Conservation (phyloP, 129 eudicot genomes). For the Arctium minus region DNA sequence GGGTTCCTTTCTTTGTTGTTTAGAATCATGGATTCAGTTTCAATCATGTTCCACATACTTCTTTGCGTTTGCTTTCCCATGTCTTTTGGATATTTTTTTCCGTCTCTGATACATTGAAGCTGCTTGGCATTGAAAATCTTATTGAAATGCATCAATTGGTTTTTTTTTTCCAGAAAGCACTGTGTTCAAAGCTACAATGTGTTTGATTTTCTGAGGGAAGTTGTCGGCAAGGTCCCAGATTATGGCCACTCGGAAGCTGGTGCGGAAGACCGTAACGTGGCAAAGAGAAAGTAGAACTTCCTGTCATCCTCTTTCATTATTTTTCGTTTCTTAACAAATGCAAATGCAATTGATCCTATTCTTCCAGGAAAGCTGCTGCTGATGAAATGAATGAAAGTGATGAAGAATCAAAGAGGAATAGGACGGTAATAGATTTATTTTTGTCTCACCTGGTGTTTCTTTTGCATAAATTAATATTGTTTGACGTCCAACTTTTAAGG, state of each 20-base stretch:
- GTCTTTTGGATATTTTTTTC: background rate
- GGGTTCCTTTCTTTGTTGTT: background rate
- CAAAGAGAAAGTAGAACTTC: constrained; percentile 60
- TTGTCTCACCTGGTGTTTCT: background rate
- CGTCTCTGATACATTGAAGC: background rate
- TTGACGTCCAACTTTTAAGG: background rate
- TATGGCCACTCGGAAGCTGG: constrained; percentile 70
- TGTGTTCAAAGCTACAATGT: constrained; percentile 79
- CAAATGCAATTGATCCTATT: background rate
- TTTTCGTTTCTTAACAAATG: background rate
- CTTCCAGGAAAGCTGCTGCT: constrained; percentile 52
- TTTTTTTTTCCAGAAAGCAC: constrained; percentile 49
- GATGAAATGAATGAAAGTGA: constrained; percentile 63
- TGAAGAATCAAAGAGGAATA: constrained; percentile 64
- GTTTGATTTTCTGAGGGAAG: constrained; percentile 84
- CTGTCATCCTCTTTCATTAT: background rate
- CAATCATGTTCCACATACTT: background rate
- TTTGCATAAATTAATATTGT: background rate
- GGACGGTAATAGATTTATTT: constrained; percentile 41
- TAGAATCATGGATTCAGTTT: background rate
- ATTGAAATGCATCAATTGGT: background rate
- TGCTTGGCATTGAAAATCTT: background rate
- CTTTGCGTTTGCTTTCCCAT: background rate
- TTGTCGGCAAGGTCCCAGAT: constrained; percentile 89
- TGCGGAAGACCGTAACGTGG: constrained; percentile 42